These are phyloP conservation scores for Lipomyces yamadae DNA, from an alignment of 805 yeast species.

Conservation along the genomic window DNA sequence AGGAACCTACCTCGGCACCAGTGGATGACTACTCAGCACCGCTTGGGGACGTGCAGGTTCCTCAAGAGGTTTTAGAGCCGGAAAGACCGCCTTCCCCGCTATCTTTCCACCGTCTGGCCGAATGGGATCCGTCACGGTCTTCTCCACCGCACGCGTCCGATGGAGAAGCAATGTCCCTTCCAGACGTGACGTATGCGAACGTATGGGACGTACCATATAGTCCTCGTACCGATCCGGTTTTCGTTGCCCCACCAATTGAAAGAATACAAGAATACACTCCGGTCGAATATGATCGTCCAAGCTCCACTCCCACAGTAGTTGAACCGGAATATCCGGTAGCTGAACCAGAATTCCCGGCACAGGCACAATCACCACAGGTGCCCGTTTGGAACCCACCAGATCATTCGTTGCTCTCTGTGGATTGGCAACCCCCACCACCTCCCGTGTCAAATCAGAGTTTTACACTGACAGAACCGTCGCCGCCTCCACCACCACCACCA, in stretches of 20 bases:
- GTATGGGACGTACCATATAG: constrained; percentile 30
- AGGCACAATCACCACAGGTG: neutral
- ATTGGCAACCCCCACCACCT: constrained; percentile 21
- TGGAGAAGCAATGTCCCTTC: constrained; percentile 34
- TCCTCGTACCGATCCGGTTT: constrained; percentile 13
- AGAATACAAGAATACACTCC: constrained; percentile 17
- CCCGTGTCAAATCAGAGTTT: neutral
- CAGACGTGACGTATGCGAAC: constrained; percentile 26
- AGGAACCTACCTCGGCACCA: constrained; percentile 7
- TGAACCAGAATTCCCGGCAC: neutral
- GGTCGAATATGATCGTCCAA: neutral
- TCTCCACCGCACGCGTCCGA: constrained; percentile 23
- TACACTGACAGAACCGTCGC: neutral
- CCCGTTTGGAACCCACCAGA: constrained; percentile 9
- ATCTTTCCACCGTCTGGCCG: constrained; percentile 19
- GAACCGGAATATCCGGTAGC: constrained; percentile 10
- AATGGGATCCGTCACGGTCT: constrained; percentile 33
- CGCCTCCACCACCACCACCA: constrained; percentile 19
- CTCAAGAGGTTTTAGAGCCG: neutral
- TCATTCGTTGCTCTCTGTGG: constrained; percentile 10
- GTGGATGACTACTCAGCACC: constrained; percentile 6
- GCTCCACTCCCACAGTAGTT: constrained; percentile 9
- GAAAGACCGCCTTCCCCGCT: constrained; percentile 8
- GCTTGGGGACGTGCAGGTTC: neutral
- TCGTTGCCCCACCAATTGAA: constrained; percentile 30